These are phyloP conservation scores for Lunularia cruciata DNA, from an alignment of 225 moss, liverwort and hornwort genomes.

Conservation along the genomic window DNA sequence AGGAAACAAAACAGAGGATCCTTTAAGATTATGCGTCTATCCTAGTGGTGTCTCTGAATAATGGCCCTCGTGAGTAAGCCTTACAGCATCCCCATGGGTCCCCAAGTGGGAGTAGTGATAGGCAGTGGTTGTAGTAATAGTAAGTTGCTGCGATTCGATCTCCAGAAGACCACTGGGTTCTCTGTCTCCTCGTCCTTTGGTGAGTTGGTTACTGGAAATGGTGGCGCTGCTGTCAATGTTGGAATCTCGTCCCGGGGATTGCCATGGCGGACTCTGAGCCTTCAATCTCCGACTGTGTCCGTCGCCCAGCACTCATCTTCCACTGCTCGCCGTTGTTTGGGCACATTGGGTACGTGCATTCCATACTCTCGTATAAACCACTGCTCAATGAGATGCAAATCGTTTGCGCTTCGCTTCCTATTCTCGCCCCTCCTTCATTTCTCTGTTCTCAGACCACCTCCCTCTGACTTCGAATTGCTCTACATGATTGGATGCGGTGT, in stretches of 20 bases:
- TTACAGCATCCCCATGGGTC: not conserved
- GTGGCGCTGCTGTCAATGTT: constrained; percentile 2
- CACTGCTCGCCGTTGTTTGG: constrained; percentile 8
- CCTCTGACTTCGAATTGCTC: too few species aligned
- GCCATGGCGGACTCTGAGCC: constrained; percentile 20
- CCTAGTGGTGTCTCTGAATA: not conserved
- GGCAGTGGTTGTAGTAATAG: not conserved
- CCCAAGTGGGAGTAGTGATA: not conserved
- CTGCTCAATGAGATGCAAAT: too few species aligned
- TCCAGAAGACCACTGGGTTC: not conserved
- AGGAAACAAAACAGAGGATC: not conserved
- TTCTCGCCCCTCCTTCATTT: too few species aligned
- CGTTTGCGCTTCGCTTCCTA: not conserved
- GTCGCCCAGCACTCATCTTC: not conserved
- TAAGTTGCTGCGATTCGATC: constrained; percentile 10
- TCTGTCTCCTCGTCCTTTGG: not conserved
- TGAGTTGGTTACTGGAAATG: not conserved
- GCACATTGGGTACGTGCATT: constrained; percentile 24
- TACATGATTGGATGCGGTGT: too few species aligned
- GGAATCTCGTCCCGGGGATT: constrained; percentile 11
- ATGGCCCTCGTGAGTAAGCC: constrained; percentile 14
- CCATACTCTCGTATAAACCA: too few species aligned
- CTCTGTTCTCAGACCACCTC: too few species aligned
- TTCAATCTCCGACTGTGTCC: not conserved
- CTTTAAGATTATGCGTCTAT: constrained; percentile 7